phyloP scores from a whole-genome alignment of 2,329 filamentous ascomycete species.

The Daldinia sp. region DNA sequence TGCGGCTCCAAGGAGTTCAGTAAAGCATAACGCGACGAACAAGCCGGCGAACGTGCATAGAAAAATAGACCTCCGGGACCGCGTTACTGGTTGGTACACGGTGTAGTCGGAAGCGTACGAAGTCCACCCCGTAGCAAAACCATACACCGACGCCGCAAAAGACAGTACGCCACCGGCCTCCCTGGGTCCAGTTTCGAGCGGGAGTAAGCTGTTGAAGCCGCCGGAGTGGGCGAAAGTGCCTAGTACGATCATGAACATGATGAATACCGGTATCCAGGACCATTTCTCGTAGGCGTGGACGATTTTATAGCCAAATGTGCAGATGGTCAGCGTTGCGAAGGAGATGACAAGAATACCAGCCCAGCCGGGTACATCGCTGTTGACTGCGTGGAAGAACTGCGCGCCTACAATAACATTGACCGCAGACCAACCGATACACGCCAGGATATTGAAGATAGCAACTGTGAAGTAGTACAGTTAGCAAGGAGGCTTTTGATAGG shows the following conservation, averaged over 20 bases:
- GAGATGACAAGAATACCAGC: conserved; percentile 82
- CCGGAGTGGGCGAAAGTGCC: conserved; percentile 76
- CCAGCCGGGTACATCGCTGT: conserved; percentile 74
- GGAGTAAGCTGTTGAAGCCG: conserved; percentile 67
- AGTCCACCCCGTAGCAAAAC: conserved; percentile 80
- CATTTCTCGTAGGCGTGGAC: conserved; percentile 83
- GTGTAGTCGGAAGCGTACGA: conserved; percentile 83
- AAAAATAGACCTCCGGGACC: conserved; percentile 73
- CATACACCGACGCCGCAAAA: conserved; percentile 74
- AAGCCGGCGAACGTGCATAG: conserved; percentile 76
- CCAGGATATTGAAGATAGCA: conserved; percentile 76
- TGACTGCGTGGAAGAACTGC: conserved; percentile 81
- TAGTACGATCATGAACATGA: conserved; percentile 79
- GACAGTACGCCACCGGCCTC: conserved; percentile 74
- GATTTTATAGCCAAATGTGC: conserved; percentile 80
- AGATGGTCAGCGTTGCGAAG: conserved; percentile 74
- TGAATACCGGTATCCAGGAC: conserved; percentile 78
- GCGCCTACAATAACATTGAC: conserved; percentile 85
- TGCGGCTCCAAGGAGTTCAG: conserved; percentile 78
- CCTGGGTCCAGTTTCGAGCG: conserved; percentile 67
- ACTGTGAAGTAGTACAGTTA: conserved; percentile 57
- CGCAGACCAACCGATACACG: conserved; percentile 79
- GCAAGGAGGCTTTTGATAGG: not conserved
- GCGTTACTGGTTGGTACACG: conserved; percentile 77
- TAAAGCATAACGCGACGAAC: conserved; percentile 78